These are phyloP conservation scores for Neurospora pannonica DNA, from an alignment of 495 filamentous ascomycete genomes.

Conservation along the genomic window DNA sequence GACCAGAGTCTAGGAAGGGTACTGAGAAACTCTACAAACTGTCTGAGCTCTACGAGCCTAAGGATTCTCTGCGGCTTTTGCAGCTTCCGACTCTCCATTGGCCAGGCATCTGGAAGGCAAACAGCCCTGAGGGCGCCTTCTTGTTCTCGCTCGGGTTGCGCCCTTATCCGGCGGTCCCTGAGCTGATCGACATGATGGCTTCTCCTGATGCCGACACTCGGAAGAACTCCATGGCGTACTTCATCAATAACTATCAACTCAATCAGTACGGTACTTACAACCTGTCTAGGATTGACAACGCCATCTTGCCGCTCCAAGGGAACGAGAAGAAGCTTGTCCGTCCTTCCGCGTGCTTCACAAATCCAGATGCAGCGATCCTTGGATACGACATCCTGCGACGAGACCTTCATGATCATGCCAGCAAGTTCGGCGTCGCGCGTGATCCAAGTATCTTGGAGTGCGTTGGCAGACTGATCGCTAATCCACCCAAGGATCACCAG, in stretches of 20 bases:
- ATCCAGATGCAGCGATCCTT: constrained; percentile 64
- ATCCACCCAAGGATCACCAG: constrained; percentile 54
- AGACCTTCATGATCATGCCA: constrained; percentile 65
- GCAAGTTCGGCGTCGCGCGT: constrained; percentile 68
- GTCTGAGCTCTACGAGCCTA: constrained; percentile 79
- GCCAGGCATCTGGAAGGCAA: constrained; percentile 55
- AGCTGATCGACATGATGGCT: constrained; percentile 71
- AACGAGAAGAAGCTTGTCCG: constrained; percentile 51
- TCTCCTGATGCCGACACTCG: constrained; percentile 47
- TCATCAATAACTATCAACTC: constrained; percentile 62
- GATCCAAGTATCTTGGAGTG: constrained; percentile 74
- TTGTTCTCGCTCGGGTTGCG: constrained; percentile 61
- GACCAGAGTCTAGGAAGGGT: constrained; percentile 33
- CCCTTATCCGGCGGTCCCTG: constrained; percentile 54
- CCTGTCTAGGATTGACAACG: constrained; percentile 41
- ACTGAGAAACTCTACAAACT: constrained; percentile 58
- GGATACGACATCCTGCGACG: constrained; percentile 66
- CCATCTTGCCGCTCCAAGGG: constrained; percentile 67
- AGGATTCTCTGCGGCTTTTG: constrained; percentile 55
- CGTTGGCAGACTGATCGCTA: constrained; percentile 54
- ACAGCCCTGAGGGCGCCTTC: constrained; percentile 63
- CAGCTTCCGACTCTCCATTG: constrained; percentile 76
- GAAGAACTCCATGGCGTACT: constrained; percentile 68
- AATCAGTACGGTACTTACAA: constrained; percentile 64
- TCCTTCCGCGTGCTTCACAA: constrained; percentile 72